Evolutionary conservation across 257 asterid genomes (phyloP), one percentile per base, ranked within the genome.

Genomic region (Solanum clarkiae): DNA sequence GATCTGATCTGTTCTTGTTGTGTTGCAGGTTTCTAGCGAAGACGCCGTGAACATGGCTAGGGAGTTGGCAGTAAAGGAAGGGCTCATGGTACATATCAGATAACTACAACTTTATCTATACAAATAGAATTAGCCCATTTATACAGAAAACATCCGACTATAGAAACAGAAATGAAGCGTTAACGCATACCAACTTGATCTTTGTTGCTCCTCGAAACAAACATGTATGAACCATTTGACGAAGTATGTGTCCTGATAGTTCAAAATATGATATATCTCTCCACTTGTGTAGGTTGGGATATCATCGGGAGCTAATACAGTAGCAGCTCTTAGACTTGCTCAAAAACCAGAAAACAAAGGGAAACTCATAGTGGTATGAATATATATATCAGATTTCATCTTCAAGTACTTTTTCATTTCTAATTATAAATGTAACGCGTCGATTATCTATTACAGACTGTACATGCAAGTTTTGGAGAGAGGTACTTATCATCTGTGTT

Each of bases 301-400:
- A 89, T 96, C 99, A 10, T 96, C 99, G 2, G 99, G 99, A 20
- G 99, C 99, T 12, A 96, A 96, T 85, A 96, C 98, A 6, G 97
- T 95, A 60, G 98, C 99, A 8, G 98, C 99, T 54, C 93, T 94
- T 20, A 89, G 90, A 22, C 97, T 96, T 24, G 99, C 98, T 22
- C 89, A 72, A 74, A 95, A 89, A 81, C 97, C 98, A 10, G 99
- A 96, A 89, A 96, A 96, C 92, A 92, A 93, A 88, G 98, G 98
- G 81, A 96, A 95, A 89, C 99, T 96, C 85, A 95, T 95, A 68
- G 98, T 96, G 96, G 98, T 96, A 93, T 40, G 92, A 87, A 83
- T 36, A 54, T 13, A 54, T 13, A 9, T 7, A 5, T 55, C 45
- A 3, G 20, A 22, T 26, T 32, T 13, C 60, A 10, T 32, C 57